A percentile compares a stretch with the other conserved stretches of the same genome.
phyloP scores from a whole-genome alignment of 805 yeast species.

The Brettanomyces sp. region DNA sequence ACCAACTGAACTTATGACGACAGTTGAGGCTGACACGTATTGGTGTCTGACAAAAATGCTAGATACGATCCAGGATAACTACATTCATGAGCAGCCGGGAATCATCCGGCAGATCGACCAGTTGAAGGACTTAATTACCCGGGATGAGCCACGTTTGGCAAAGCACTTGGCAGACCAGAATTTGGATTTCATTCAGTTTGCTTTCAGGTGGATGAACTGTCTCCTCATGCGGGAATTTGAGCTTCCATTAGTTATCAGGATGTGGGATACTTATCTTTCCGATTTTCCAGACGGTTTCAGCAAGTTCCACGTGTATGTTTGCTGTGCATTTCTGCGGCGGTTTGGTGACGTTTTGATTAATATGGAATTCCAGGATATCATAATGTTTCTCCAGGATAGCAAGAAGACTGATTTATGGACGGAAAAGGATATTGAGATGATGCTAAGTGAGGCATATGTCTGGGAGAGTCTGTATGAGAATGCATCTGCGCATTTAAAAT shows the following conservation, averaged over 20 bases:
- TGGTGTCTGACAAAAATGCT: slow-evolving; percentile 91
- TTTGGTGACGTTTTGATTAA: slow-evolving; percentile 71
- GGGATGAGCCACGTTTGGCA: slow-evolving; percentile 69
- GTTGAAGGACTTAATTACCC: slow-evolving; percentile 62
- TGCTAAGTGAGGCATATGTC: slow-evolving; percentile 90
- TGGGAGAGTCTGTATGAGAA: slow-evolving; percentile 92
- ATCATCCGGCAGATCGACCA: slow-evolving; percentile 84
- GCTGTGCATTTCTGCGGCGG: slow-evolving; percentile 90
- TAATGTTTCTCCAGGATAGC: slow-evolving; percentile 82
- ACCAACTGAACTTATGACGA: slow-evolving; percentile 49
- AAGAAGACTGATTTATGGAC: slow-evolving; percentile 75
- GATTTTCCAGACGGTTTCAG: slow-evolving; percentile 74
- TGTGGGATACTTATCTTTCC: slow-evolving; percentile 95
- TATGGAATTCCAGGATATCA: slow-evolving; percentile 91
- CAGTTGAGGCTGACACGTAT: slow-evolving; percentile 89
- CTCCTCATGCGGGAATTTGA: slow-evolving; percentile 87
- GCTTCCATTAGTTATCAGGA: slow-evolving; percentile 68
- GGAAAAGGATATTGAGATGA: slow-evolving; percentile 82
- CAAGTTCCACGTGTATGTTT: slow-evolving; percentile 91
- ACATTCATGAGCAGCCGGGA: slow-evolving; percentile 97
- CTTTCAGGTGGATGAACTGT: slow-evolving; percentile 99
- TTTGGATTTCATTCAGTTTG: slow-evolving; percentile 90
- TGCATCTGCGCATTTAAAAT: slow-evolving; percentile 76
- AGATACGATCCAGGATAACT: slow-evolving; percentile 94
- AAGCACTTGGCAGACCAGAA: slow-evolving; percentile 72